Percentiles rank a stretch among this genome's conserved stretches.
These are phyloP conservation scores for Cucurbita argyrosperma DNA, from an alignment of 306 rosid genomes.

Conservation along the genomic window DNA sequence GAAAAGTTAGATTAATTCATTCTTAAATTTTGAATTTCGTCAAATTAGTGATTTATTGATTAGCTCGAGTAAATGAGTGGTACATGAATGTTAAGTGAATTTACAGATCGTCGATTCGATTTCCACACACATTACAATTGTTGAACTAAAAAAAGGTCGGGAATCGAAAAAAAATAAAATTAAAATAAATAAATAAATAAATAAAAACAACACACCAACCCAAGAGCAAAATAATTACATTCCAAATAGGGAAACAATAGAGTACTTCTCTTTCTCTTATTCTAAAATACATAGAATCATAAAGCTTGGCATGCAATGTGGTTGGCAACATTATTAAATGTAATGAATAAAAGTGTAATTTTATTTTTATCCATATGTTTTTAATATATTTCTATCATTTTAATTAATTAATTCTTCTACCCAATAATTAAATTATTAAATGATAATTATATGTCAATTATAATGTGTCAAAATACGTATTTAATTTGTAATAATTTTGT, in stretches of 20 bases:
- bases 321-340: conserved; percentile 21
- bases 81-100: too few relatives aligned
- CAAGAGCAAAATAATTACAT: conserved; percentile 13
- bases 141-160: too few relatives aligned
- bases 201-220: conserved; percentile 3
- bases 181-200: background rate
- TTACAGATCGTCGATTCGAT: too few relatives aligned
- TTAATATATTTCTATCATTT: background rate
- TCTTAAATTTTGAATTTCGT: too few relatives aligned
- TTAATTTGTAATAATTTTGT: background rate
- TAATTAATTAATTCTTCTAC: background rate
- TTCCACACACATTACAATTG: too few relatives aligned
- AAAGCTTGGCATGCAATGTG: conserved; percentile 12
- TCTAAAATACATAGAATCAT: conserved; percentile 7
- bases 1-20: too few relatives aligned
- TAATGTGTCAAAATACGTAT: background rate
- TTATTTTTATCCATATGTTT: background rate
- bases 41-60: too few relatives aligned
- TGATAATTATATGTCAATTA: background rate
- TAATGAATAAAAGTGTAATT: conserved; percentile 10
- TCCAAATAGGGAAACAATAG: conserved; percentile 25
- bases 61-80: too few relatives aligned
- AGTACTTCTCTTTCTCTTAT: conserved; percentile 2
- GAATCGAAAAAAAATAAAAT: background rate
- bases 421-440: conserved; percentile 1